Evolutionary conservation across 179 eudicot species (phyloP).

Genomic region (Carnegiea gigantea): DNA sequence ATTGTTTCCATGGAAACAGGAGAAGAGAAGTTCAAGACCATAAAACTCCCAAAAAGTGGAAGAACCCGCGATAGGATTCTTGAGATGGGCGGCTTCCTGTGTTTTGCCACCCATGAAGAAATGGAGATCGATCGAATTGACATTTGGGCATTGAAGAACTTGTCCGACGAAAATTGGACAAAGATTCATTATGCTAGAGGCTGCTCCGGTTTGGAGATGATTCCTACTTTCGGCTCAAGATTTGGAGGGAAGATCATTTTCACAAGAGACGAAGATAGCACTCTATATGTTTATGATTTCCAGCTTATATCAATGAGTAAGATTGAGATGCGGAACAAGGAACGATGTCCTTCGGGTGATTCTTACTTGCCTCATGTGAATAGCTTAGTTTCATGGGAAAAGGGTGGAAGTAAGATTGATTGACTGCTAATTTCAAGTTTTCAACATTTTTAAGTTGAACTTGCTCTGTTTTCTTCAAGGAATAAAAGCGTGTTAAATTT

Average conservation of each 20-base stretch:
- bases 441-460: too few relatives aligned
- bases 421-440: too few relatives aligned
- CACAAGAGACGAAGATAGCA: constrained; percentile 22
- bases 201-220: constrained; percentile 24
- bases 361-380: constrained; percentile 36
- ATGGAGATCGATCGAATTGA: constrained; percentile 26
- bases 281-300: constrained; percentile 37
- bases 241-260: constrained; percentile 34
- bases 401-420: too few relatives aligned
- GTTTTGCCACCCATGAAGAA: constrained; percentile 35
- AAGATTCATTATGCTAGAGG: constrained; percentile 31
- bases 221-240: constrained; percentile 38
- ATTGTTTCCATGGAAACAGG: constrained; percentile 37
- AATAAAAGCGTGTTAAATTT: too few relatives aligned
- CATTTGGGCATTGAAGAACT: constrained; percentile 43
- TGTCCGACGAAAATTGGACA: constrained; percentile 34
- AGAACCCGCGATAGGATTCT: constrained; percentile 33
- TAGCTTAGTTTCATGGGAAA: constrained; percentile 31
- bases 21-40: constrained; percentile 38
- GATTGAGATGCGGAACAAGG: constrained; percentile 18
- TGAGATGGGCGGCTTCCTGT: constrained; percentile 38
- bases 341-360: background rate
- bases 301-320: constrained; percentile 4
- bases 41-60: constrained; percentile 35
- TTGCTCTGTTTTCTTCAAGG: too few relatives aligned